phyloP scores from a whole-genome alignment of 768 basidiomycete genomes.

The Kwoniella mangroviensis region DNA sequence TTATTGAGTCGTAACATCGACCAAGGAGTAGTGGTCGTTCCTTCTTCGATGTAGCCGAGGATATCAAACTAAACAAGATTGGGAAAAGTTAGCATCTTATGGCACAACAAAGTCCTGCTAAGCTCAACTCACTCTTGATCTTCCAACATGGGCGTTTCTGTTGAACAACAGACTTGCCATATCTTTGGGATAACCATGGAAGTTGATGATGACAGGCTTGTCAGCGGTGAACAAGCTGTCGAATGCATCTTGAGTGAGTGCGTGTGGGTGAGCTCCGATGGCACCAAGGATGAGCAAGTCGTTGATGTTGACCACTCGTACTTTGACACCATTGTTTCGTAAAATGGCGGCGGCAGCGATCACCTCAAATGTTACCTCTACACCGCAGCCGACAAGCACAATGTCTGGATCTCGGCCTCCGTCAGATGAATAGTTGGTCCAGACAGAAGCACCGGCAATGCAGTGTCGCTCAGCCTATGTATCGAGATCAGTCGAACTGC shows the following conservation, averaged over 20 bases:
- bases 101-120: background rate
- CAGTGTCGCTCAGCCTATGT: slow-evolving; percentile 67
- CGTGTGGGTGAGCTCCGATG: slow-evolving; percentile 62
- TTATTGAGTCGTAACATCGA: slow-evolving; percentile 57
- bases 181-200: slow-evolving; percentile 68
- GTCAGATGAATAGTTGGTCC: slow-evolving; percentile 80
- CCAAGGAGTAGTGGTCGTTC: slow-evolving; percentile 59
- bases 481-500: background rate
- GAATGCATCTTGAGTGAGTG: slow-evolving; percentile 47
- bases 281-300: slow-evolving; percentile 82
- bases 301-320: slow-evolving; percentile 87
- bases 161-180: slow-evolving; percentile 52
- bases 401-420: slow-evolving; percentile 63
- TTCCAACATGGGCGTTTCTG: slow-evolving; percentile 50
- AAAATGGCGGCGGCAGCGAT: slow-evolving; percentile 82
- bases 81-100: slow-evolving; percentile 4
- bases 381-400: slow-evolving; percentile 81
- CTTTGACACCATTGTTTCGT: slow-evolving; percentile 68
- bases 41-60: slow-evolving; percentile 53
- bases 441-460: slow-evolving; percentile 81
- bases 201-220: slow-evolving; percentile 72
- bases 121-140: slow-evolving; percentile 37
- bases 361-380: slow-evolving; percentile 86
- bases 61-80: slow-evolving; percentile 40
- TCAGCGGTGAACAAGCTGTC: slow-evolving; percentile 53